Evolutionary conservation across 2,329 filamentous ascomycete species (phyloP).

Genomic region (Fusarium penzigii): DNA sequence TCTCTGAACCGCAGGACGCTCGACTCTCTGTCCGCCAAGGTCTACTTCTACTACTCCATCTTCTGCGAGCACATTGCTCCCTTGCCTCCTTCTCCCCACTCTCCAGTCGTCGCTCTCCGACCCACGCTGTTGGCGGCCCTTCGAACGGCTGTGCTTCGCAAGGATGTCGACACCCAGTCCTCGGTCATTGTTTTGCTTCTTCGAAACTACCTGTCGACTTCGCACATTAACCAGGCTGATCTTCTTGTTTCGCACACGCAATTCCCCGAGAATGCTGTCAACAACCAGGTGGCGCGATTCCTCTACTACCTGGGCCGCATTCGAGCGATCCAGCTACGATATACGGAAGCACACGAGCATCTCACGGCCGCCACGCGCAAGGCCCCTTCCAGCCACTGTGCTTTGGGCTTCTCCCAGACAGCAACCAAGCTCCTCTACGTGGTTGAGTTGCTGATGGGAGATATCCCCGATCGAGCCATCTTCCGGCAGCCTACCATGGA

Average conservation of each 20-base stretch:
- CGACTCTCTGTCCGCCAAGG: slow-evolving; percentile 90
- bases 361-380: slow-evolving; percentile 92
- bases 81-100: slow-evolving; percentile 84
- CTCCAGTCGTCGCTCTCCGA: slow-evolving; percentile 82
- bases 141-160: slow-evolving; percentile 91
- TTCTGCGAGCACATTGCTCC: slow-evolving; percentile 92
- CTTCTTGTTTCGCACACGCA: slow-evolving; percentile 93
- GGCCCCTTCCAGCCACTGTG: slow-evolving; percentile 84
- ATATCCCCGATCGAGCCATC: slow-evolving; percentile 92
- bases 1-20: slow-evolving; percentile 89
- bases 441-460: slow-evolving; percentile 96
- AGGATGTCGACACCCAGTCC: slow-evolving; percentile 96
- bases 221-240: slow-evolving; percentile 95
- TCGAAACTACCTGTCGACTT: slow-evolving; percentile 93
- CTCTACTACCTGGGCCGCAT: slow-evolving; percentile 97
- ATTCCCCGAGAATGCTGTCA: slow-evolving; percentile 90
- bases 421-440: slow-evolving; percentile 96
- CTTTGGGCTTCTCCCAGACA: slow-evolving; percentile 92
- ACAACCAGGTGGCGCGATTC: slow-evolving; percentile 97
- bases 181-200: slow-evolving; percentile 93
- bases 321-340: slow-evolving; percentile 91
- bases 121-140: slow-evolving; percentile 85
- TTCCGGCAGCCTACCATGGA: slow-evolving; percentile 91
- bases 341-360: slow-evolving; percentile 96
- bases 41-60: slow-evolving; percentile 96